Conservation (phyloP, 192 early-diverging fungal genomes). For the Funneliformis mosseae region DNA sequence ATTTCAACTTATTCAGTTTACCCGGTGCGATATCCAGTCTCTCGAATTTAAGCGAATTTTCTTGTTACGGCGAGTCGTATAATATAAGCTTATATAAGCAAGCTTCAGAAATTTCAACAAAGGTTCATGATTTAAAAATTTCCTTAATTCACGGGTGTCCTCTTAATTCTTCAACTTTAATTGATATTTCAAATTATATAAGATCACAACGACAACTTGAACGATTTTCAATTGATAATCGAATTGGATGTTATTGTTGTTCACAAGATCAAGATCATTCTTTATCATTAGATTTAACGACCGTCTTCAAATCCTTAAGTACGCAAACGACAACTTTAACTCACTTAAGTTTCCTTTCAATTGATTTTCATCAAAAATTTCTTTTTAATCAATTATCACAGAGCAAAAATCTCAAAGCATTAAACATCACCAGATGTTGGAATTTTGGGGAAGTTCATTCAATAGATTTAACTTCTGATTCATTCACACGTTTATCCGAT, state of each 20-base stretch:
- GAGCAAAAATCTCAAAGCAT: not conserved
- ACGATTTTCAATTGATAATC: not conserved
- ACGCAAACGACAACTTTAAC: not conserved
- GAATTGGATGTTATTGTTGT: not conserved
- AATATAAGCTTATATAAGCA: not conserved
- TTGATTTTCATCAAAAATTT: not conserved
- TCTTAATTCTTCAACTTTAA: not conserved
- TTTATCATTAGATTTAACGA: not conserved
- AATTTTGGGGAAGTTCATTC: not conserved
- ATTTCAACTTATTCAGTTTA: not conserved
- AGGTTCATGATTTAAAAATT: not conserved
- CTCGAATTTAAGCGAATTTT: not conserved
- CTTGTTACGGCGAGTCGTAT: not conserved
- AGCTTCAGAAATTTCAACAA: not conserved
- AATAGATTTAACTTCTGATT: not conserved
- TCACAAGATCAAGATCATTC: constrained; percentile 1
- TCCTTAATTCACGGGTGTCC: not conserved
- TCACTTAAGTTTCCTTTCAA: not conserved
- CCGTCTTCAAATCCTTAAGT: not conserved
- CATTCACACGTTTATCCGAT: not conserved
- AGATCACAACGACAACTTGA: not conserved
- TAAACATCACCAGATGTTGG: not conserved
- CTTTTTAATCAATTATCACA: not conserved
- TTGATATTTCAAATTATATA: not conserved
- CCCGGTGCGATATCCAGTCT: not conserved